phyloP scores from a whole-genome alignment of 352 stramenopile genomes.

The Phytophthora pluvialis region DNA sequence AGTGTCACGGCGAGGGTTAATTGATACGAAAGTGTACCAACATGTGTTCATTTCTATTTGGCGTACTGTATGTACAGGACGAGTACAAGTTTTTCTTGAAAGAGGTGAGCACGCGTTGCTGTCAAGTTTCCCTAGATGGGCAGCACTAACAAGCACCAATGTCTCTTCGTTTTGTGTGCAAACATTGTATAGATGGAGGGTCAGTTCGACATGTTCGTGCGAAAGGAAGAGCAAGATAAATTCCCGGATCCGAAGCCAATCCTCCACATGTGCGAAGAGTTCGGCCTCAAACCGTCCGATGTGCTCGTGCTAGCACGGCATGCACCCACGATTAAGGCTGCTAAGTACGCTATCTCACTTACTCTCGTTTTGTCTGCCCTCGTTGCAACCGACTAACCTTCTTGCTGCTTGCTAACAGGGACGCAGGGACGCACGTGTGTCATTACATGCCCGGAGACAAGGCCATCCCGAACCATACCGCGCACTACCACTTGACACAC shows the following conservation, averaged over 20 bases:
- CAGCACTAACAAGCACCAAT: neutral
- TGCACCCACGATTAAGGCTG: constrained; percentile 59
- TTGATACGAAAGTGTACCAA: neutral
- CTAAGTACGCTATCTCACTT: constrained; percentile 48
- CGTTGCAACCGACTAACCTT: neutral
- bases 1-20: neutral
- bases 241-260: constrained; percentile 62
- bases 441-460: constrained; percentile 72
- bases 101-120: constrained; percentile 42
- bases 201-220: constrained; percentile 70
- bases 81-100: constrained; percentile 74
- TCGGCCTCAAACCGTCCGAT: constrained; percentile 59
- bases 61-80: constrained; percentile 37
- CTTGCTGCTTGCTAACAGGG: constrained; percentile 29
- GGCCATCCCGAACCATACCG: constrained; percentile 77
- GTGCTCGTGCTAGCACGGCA: constrained; percentile 67
- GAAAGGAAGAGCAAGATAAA: constrained; percentile 46
- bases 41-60: neutral
- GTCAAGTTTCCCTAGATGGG: no score
- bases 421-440: constrained; percentile 60
- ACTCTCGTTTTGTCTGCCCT: neutral
- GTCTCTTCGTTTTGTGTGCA: neutral
- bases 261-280: constrained; percentile 49
- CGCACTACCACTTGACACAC: constrained; percentile 68
- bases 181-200: constrained; percentile 53